A percentile compares a stretch with the other conserved stretches of the same genome.
Evolutionary conservation across 768 basidiomycete genomes (phyloP).

Genomic region (Boletus subparvulus): DNA sequence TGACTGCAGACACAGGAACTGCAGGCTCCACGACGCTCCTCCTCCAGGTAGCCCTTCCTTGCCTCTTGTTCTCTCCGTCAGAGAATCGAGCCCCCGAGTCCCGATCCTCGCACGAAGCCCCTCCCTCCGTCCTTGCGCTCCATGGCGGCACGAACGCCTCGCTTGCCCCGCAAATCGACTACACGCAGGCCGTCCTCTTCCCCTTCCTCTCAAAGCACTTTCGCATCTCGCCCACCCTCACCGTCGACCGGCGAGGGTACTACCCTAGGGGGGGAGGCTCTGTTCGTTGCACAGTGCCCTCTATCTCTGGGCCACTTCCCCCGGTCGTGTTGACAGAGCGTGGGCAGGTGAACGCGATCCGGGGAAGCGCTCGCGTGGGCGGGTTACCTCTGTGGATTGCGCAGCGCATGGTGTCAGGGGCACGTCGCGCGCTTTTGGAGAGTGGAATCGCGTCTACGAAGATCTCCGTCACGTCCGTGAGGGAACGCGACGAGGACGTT

Average conservation of each 20-base stretch:
- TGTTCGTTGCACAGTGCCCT: slow-evolving; percentile 42
- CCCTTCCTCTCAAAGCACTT: slow-evolving; percentile 68
- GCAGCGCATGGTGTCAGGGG: slow-evolving; percentile 55
- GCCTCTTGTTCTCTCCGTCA: slow-evolving; percentile 55
- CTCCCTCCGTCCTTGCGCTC: slow-evolving; percentile 51
- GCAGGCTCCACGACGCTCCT: slow-evolving; percentile 73
- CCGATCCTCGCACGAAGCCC: not conserved
- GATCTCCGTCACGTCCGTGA: slow-evolving; percentile 41
- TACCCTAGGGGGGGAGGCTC: slow-evolving; percentile 73
- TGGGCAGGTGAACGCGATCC: slow-evolving; percentile 49
- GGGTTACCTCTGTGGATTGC: slow-evolving; percentile 60
- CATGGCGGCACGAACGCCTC: slow-evolving; percentile 73
- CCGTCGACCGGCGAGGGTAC: slow-evolving; percentile 62
- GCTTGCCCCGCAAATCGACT: slow-evolving; percentile 75
- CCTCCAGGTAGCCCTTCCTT: slow-evolving; percentile 68
- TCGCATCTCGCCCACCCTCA: slow-evolving; percentile 40
- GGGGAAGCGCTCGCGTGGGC: slow-evolving; percentile 65
- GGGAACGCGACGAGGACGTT: slow-evolving; percentile 45
- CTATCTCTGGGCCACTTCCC: slow-evolving; percentile 40
- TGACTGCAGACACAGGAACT: slow-evolving; percentile 49
- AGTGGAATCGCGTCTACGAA: slow-evolving; percentile 29
- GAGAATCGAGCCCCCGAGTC: not conserved
- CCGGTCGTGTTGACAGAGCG: slow-evolving; percentile 54
- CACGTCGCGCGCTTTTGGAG: slow-evolving; percentile 41
- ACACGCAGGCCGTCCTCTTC: slow-evolving; percentile 60